Base-by-base conservation (phyloP, 805 yeast species). In the Millerozyma acaciae region DNA sequence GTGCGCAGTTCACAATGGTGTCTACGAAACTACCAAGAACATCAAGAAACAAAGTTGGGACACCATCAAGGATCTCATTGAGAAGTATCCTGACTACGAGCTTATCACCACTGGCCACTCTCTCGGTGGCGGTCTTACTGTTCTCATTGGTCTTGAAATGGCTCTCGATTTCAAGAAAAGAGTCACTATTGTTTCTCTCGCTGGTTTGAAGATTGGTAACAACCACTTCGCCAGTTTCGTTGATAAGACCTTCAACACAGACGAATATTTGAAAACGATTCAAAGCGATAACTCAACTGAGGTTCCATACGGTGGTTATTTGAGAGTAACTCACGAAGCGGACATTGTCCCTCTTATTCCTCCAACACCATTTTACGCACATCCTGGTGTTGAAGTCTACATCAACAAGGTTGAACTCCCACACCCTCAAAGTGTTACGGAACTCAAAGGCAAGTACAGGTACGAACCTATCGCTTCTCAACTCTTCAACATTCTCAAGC, bases 201-300 rank as follows among this genome's bases (percentile, higher is more conserved):
- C 22, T 14, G 16, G 21, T 7, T 26, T 28, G 9, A 20, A 17
- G 14, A 28, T 32, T 15, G 38, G 38, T 15, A 32, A 32, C 20
- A 15, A 7, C 12, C n/a, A 10, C 8, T 12, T 26, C 13, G 17
- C 17, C 18, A 31, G 22, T 9, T 26, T 20, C 16, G 6, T 16
- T 12, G 35, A 32, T 22, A 18, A 16, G 16, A 10, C 16, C 14
- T 27, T 28, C 23, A 38, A 9, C 38, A n/a, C 9, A 26, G 5
- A 14, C 30, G n/a, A 18, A 30, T 17, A 13, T 9, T 9, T 9
- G n/a, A n/a, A 21, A 21, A n/a, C 9, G n/a, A n/a, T 21, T 21
- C 9, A 21, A 10, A 21, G n/a, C 9, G 23, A 21, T 21, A n/a
- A n/a, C n/a, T 10, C 23, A 10, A 21, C 9, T 21, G n/a, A 21